Percentiles rank a stretch among this genome's conserved stretches.
These are phyloP conservation scores for Colletotrichum sp. DNA, from an alignment of 2,329 filamentous ascomycete species.

Conservation along the genomic window DNA sequence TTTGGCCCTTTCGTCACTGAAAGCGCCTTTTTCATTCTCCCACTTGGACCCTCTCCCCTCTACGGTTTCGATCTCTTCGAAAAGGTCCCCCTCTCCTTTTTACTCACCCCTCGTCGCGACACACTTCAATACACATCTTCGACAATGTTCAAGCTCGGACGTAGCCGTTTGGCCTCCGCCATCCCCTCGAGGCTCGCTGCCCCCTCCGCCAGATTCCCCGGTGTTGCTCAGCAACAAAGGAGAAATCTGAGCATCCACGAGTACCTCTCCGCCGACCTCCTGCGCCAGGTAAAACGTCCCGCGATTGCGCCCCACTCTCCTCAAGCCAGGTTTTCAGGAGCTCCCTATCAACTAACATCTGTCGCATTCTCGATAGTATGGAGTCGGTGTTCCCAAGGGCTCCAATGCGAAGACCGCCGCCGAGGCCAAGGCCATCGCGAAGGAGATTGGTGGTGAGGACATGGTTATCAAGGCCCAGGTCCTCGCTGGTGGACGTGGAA, in stretches of 20 bases:
- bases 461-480: constrained; percentile 99
- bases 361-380: constrained; percentile 68
- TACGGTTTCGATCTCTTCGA: not conserved
- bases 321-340: constrained; percentile 14
- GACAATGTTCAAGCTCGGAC: constrained; percentile 86
- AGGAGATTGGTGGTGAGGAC: constrained; percentile 89
- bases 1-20: constrained; percentile 12
- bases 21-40: not conserved
- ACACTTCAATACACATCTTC: not conserved
- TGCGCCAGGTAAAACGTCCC: constrained; percentile 65
- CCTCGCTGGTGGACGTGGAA: constrained; percentile 95
- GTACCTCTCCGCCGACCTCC: constrained; percentile 92
- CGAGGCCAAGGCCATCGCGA: constrained; percentile 91
- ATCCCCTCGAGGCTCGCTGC: constrained; percentile 52
- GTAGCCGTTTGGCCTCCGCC: constrained; percentile 79
- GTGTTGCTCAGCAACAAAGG: constrained; percentile 77
- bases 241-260: constrained; percentile 96
- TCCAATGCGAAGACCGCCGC: constrained; percentile 80
- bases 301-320: constrained; percentile 10
- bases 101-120: not conserved
- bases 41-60: constrained; percentile 1
- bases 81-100: not conserved
- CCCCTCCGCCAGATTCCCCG: constrained; percentile 62
- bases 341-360: constrained; percentile 16
- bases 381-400: constrained; percentile 90